These are phyloP conservation scores for Scopulariopsis brevicaulis DNA, from an alignment of 2,329 filamentous ascomycete genomes.

Conservation along the genomic window DNA sequence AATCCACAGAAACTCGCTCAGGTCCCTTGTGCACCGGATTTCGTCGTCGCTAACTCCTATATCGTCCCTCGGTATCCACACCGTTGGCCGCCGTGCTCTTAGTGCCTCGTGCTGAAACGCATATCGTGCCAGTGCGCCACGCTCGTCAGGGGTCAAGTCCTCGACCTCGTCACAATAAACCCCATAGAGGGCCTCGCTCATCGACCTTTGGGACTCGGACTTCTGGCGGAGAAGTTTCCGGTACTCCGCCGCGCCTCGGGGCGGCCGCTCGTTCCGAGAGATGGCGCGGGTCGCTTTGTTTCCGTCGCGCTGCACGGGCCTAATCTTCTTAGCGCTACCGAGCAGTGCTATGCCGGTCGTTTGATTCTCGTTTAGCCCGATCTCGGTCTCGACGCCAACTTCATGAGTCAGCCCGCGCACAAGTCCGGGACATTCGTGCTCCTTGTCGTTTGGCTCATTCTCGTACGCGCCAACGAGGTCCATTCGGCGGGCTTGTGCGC, in stretches of 20 bases:
- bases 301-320: constrained; percentile 22
- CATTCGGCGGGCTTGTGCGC: constrained; percentile 61
- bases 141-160: constrained; percentile 80
- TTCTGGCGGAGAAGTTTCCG: constrained; percentile 35
- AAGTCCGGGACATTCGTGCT: constrained; percentile 16
- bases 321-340: constrained; percentile 34
- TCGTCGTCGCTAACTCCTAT: constrained; percentile 88
- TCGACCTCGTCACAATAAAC: constrained; percentile 89
- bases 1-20: constrained; percentile 79
- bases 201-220: constrained; percentile 62
- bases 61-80: constrained; percentile 91
- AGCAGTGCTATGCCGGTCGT: constrained; percentile 18
- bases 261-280: constrained; percentile 9
- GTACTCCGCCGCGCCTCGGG: constrained; percentile 31
- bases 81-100: constrained; percentile 69
- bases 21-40: constrained; percentile 62
- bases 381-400: constrained; percentile 17
- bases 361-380: constrained; percentile 21
- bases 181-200: constrained; percentile 74
- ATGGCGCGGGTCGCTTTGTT: constrained; percentile 10
- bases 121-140: constrained; percentile 72
- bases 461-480: constrained; percentile 42
- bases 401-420: no score
- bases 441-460: constrained; percentile 8
- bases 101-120: constrained; percentile 88